A percentile compares a stretch with the other conserved stretches of the same genome.
Conservation (phyloP, 805 yeast genomes). For the Brettanomyces naardenensis region DNA sequence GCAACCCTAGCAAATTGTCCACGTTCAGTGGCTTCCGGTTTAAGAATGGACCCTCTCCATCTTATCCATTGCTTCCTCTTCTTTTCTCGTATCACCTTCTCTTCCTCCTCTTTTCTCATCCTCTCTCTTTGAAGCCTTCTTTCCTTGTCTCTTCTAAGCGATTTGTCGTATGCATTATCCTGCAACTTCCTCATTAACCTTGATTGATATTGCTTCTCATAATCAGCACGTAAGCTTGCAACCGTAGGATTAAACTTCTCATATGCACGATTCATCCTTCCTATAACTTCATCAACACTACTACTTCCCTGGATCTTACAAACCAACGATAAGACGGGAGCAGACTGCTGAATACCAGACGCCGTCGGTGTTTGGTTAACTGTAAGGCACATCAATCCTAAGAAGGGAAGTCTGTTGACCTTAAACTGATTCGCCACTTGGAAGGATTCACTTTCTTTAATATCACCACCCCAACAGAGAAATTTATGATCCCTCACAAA, state of each 20-base stretch:
- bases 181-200: constrained; percentile 61
- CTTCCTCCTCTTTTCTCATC: constrained; percentile 14
- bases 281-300: constrained; percentile 27
- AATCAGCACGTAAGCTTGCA: constrained; percentile 50
- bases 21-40: constrained; percentile 11
- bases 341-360: constrained; percentile 42
- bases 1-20: constrained; percentile 53
- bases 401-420: constrained; percentile 71
- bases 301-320: constrained; percentile 57
- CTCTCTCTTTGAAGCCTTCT: constrained; percentile 32
- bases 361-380: constrained; percentile 47
- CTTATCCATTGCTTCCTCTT: constrained; percentile 36
- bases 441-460: constrained; percentile 72
- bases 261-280: constrained; percentile 28
- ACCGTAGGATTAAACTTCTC: constrained; percentile 57
- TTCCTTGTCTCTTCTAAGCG: constrained; percentile 58
- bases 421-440: constrained; percentile 72
- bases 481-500: constrained; percentile 43
- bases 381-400: constrained; percentile 69
- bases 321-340: constrained; percentile 54
- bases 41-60: constrained; percentile 33
- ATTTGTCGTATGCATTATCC: constrained; percentile 66
- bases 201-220: constrained; percentile 50
- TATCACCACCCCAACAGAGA: constrained; percentile 83
- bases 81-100: constrained; percentile 9